Conservation (phyloP, 1,284 basidiomycete genomes). For the Dichomitus squalens region DNA sequence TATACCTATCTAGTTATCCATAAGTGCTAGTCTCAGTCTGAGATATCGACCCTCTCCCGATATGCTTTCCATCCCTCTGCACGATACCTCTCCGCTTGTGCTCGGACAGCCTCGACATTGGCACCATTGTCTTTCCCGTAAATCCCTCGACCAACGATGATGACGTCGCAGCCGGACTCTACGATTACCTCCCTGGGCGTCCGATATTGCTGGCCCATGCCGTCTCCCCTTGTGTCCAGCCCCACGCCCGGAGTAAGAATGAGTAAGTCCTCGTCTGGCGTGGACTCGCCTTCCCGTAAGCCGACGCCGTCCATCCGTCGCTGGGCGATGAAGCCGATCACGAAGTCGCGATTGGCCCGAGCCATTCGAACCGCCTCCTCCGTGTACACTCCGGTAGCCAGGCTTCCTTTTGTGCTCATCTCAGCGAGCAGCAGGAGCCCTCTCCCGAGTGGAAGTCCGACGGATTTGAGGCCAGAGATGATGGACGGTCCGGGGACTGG, state of each 20-base stretch:
- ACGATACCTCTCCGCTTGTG: slow-evolving; percentile 84
- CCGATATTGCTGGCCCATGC: slow-evolving; percentile 95
- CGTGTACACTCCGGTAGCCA: slow-evolving; percentile 88
- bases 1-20: neutral
- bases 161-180: slow-evolving; percentile 92
- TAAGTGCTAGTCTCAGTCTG: neutral
- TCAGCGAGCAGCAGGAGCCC: slow-evolving; percentile 93
- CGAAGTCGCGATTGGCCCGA: slow-evolving; percentile 78
- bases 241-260: slow-evolving; percentile 94
- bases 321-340: slow-evolving; percentile 96
- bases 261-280: slow-evolving; percentile 76
- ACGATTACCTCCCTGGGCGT: slow-evolving; percentile 87
- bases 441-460: slow-evolving; percentile 84
- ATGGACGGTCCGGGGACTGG: slow-evolving; percentile 94
- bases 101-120: slow-evolving; percentile 59
- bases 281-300: slow-evolving; percentile 32
- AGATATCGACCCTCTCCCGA: slow-evolving; percentile 41
- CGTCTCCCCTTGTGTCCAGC: slow-evolving; percentile 81
- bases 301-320: slow-evolving; percentile 75
- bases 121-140: slow-evolving; percentile 76
- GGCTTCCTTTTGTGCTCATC: slow-evolving; percentile 92
- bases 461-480: slow-evolving; percentile 83
- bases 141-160: slow-evolving; percentile 96
- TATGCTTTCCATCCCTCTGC: slow-evolving; percentile 94
- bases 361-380: slow-evolving; percentile 88